Evolutionary conservation across 495 filamentous ascomycete species (phyloP), one percentile per base, ranked within the genome.

Genomic region (Aspergillus bridgeri): DNA sequence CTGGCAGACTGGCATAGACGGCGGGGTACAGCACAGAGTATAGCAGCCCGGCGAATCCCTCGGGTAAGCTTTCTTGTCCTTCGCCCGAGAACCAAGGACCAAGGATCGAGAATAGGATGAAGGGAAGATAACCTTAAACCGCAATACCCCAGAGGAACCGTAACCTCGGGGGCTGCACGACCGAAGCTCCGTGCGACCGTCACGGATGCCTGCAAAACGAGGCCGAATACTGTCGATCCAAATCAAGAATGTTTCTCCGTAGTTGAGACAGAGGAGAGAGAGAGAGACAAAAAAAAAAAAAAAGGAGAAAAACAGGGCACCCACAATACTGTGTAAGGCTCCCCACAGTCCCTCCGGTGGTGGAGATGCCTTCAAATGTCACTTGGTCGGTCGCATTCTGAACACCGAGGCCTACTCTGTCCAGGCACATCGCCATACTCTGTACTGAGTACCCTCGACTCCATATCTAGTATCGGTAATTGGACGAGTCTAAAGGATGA

Each of bases 101-200:
- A 15, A 3, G 19, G 25, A 24, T 15, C 18, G 33, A 33, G 24
- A 38, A 51, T 19, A 51, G 48, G 48, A 51, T 51, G 48, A 51
- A 51, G 24, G 48, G 48, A 51, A 51, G 48, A 33, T 33, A 51
- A 51, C 24, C 24, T 51, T 51, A 51, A 29, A 51, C 18, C 5
- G 33, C 8, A 13, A 27, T 9, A 29, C 9, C 33, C 25, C 33
- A 9, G 11, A 38, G 21, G 18, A 19, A 53, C 51, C 51, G 20
- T 53, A 54, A 54, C 52, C 52, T 54, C 52, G 52, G 52, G 15
- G 42, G 6, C n/a, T 47, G 42, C n/a, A 42, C 6, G 52, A n/a
- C 52, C 52, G 52, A 54, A 27, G 21, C 45, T 54, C 52, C 52
- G 52, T 54, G 52, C 27, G 43, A 43, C 52, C 52, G 52, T 47